These are phyloP conservation scores for Perkinsus marinus DNA, from an alignment of 169 alveolate genomes.

Conservation along the genomic window DNA sequence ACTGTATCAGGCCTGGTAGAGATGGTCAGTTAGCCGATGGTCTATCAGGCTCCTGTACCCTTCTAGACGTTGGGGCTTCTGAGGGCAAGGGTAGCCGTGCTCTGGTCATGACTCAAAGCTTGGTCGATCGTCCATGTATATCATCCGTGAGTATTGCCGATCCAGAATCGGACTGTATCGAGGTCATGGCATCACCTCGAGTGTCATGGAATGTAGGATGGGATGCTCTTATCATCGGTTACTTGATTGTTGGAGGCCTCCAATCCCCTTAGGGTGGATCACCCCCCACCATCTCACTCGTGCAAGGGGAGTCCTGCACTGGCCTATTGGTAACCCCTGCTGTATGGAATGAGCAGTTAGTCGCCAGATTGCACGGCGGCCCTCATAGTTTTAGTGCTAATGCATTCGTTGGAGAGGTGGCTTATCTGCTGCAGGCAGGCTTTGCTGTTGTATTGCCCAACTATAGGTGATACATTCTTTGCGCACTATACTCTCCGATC, in stretches of 20 bases:
- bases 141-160: not conserved
- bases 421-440: not conserved
- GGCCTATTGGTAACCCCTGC: not conserved
- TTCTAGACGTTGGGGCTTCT: not conserved
- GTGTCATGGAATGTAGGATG: not conserved
- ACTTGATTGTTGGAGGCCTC: too few species aligned
- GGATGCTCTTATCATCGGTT: too few species aligned
- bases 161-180: not conserved
- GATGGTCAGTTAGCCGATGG: not conserved
- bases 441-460: not conserved
- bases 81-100: not conserved
- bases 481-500: not conserved
- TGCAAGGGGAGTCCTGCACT: not conserved
- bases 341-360: not conserved
- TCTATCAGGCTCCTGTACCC: not conserved
- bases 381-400: not conserved
- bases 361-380: not conserved
- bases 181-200: not conserved
- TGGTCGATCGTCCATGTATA: not conserved
- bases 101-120: not conserved
- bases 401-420: not conserved
- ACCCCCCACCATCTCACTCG: not conserved
- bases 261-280: not conserved
- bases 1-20: not conserved
- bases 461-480: not conserved